Evolutionary conservation across 495 filamentous ascomycete species (phyloP).

Genomic region (Tuber brumale): DNA sequence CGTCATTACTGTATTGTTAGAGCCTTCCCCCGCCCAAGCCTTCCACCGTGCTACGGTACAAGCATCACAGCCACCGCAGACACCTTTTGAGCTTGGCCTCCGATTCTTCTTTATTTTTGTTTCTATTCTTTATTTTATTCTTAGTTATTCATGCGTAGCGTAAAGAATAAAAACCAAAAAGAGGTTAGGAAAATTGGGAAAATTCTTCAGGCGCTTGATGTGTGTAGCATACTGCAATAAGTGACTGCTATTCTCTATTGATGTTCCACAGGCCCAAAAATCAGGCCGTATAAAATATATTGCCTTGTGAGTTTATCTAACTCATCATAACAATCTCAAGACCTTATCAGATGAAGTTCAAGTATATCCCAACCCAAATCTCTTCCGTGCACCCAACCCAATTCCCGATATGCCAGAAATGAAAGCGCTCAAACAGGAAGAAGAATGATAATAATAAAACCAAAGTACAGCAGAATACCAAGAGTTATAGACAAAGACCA

Average conservation of each 20-base stretch:
- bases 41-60: neutral
- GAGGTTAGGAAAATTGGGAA: neutral
- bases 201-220: neutral
- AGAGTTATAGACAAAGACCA: neutral
- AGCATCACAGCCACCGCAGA: neutral
- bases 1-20: neutral
- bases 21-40: neutral
- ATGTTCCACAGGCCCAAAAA: neutral
- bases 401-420: neutral
- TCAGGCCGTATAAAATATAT: neutral
- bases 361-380: slow-evolving; percentile 3
- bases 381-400: neutral
- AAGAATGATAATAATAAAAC: neutral
- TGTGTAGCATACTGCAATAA: neutral
- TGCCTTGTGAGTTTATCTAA: neutral
- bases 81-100: neutral
- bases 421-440: neutral
- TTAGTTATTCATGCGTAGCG: neutral
- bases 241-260: neutral
- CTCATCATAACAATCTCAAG: neutral
- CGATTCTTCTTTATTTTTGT: neutral
- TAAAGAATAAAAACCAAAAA: neutral
- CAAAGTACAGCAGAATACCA: neutral
- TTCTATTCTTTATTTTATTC: neutral
- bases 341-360: neutral